These are phyloP conservation scores for Fusarium pseudocircinatum DNA, from an alignment of 2,329 filamentous ascomycete species.

Conservation along the genomic window DNA sequence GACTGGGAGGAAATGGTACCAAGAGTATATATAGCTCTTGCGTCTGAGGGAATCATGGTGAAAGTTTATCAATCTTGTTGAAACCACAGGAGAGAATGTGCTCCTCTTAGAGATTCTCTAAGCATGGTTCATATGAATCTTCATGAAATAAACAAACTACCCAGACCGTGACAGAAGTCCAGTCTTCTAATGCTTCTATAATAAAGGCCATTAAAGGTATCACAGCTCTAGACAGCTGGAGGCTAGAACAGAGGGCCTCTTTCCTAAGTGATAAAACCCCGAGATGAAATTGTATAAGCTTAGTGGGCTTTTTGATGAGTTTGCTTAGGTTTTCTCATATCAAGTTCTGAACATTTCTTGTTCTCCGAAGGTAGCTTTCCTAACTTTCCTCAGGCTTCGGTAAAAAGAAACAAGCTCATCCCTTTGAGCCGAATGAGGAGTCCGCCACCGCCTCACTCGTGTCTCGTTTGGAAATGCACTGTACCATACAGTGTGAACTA, in stretches of 20 bases:
- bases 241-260: not conserved
- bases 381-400: constrained; percentile 9
- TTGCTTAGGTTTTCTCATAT: not conserved
- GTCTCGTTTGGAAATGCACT: constrained; percentile 22
- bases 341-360: not conserved
- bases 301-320: not conserved
- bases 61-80: not conserved
- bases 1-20: not conserved
- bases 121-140: not conserved
- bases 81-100: not conserved
- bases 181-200: not conserved
- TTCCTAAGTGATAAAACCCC: not conserved
- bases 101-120: not conserved
- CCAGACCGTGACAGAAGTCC: not conserved
- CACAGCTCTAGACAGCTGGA: not conserved
- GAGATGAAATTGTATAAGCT: not conserved
- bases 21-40: not conserved
- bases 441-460: constrained; percentile 42
- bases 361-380: not conserved
- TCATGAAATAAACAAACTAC: not conserved
- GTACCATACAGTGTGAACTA: constrained; percentile 34
- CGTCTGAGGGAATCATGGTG: not conserved
- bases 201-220: not conserved
- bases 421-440: constrained; percentile 41
- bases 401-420: constrained; percentile 9